Conservation (phyloP, 164 flowering plant species). For the Chimonanthus praecox region DNA sequence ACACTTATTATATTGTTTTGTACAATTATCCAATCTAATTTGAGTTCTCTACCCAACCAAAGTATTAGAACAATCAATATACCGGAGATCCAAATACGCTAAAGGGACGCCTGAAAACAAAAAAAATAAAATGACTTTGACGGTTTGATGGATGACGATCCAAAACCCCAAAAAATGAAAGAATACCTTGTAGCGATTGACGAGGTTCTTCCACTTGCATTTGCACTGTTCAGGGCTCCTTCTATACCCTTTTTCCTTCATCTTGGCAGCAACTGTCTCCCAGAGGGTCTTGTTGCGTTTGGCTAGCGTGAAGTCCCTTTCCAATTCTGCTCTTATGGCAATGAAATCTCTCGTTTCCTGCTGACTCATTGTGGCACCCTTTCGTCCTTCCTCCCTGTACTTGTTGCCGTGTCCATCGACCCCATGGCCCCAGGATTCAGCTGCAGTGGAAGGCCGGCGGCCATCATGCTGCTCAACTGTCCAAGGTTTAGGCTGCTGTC, state of each 20-base stretch:
- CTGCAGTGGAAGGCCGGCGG: slow-evolving; percentile 16
- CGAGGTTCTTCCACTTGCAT: slow-evolving; percentile 82
- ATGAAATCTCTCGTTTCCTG: slow-evolving; percentile 70
- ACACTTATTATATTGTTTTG: no score
- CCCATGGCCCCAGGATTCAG: slow-evolving; percentile 11
- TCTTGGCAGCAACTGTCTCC: slow-evolving; percentile 46
- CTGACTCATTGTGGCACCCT: slow-evolving; percentile 48
- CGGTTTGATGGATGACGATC: no score
- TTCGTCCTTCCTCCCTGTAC: slow-evolving; percentile 25
- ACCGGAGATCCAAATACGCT: no score
- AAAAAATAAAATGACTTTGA: no score
- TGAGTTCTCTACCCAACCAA: no score
- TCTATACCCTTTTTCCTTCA: slow-evolving; percentile 53
- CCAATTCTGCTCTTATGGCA: slow-evolving; percentile 54
- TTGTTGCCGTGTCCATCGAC: slow-evolving; percentile 4
- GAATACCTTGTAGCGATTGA: slow-evolving; percentile 64
- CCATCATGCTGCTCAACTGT: slow-evolving; percentile 17
- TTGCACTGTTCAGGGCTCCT: slow-evolving; percentile 74
- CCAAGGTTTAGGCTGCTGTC: slow-evolving; percentile 10
- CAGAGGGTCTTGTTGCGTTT: slow-evolving; percentile 63
- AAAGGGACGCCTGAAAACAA: no score
- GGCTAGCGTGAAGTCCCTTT: slow-evolving; percentile 37
- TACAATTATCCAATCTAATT: no score
- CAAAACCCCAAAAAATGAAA: no score
- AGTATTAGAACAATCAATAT: no score